Evolutionary conservation across 2,329 filamentous ascomycete species (phyloP).

Genomic region (Phyllachora maydis): DNA sequence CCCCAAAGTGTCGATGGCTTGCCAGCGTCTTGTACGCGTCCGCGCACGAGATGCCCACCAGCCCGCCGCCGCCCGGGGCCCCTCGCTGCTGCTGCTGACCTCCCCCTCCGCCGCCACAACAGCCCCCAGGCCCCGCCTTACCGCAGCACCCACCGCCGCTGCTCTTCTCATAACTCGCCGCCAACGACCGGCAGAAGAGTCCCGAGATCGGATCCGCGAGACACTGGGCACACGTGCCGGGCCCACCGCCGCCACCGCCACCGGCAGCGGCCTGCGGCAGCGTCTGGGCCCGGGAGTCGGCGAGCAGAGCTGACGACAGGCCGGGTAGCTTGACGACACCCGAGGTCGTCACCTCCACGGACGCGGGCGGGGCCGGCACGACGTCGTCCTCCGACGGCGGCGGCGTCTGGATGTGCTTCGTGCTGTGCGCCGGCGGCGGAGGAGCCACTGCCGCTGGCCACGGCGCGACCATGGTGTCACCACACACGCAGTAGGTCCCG

Average conservation of each 20-base stretch:
- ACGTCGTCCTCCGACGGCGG: constrained; percentile 41
- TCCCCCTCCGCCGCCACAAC: constrained; percentile 50
- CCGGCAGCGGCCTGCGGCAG: constrained; percentile 12
- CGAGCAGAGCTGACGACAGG: constrained; percentile 11
- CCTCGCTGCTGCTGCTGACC: constrained; percentile 13
- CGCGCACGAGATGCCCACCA: constrained; percentile 52
- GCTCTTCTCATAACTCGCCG: constrained; percentile 35
- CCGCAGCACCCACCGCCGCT: no score
- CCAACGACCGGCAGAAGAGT: constrained; percentile 65
- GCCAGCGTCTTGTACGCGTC: constrained; percentile 63
- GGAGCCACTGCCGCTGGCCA: constrained; percentile 12
- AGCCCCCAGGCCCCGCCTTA: constrained; percentile 20
- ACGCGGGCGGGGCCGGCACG: constrained; percentile 28
- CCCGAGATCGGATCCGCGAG: constrained; percentile 58
- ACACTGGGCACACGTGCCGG: constrained; percentile 64
- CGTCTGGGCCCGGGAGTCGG: constrained; percentile 5
- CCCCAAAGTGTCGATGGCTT: constrained; percentile 55
- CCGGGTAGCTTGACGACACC: constrained; percentile 39
- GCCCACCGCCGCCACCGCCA: constrained; percentile 49
- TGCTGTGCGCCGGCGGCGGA: constrained; percentile 17
- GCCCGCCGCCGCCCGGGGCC: constrained; percentile 20
- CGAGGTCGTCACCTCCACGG: constrained; percentile 37
- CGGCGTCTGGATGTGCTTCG: constrained; percentile 32
- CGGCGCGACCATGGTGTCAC: no score
- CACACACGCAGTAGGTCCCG: constrained; percentile 65